Evolutionary conservation across 2,329 filamentous ascomycete genomes (phyloP).

Genomic region (Penicillium occitanis): DNA sequence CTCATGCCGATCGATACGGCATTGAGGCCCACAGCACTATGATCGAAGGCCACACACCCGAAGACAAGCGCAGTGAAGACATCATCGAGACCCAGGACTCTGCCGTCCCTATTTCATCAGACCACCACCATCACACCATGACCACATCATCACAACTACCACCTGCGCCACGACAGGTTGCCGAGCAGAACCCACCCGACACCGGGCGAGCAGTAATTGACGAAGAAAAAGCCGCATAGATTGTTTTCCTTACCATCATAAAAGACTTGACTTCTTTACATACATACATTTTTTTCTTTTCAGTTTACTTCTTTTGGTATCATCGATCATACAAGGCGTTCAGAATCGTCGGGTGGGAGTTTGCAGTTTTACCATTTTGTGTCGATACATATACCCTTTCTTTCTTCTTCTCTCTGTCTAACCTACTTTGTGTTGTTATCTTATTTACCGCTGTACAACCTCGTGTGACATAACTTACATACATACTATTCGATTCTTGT

Average conservation of each 20-base stretch:
- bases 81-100: slow-evolving; percentile 31
- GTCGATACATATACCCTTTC: slow-evolving; percentile 17
- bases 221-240: slow-evolving; percentile 20
- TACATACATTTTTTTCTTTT: neutral
- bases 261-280: neutral
- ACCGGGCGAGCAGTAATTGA: slow-evolving; percentile 9
- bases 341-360: slow-evolving; percentile 9
- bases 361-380: slow-evolving; percentile 6
- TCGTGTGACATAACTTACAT: slow-evolving; percentile 6
- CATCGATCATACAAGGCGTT: slow-evolving; percentile 17
- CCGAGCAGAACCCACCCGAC: slow-evolving; percentile 28
- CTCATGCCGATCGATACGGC: slow-evolving; percentile 60
- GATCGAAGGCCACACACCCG: slow-evolving; percentile 56
- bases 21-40: slow-evolving; percentile 62
- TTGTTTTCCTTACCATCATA: neutral
- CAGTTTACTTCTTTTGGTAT: slow-evolving; percentile 10
- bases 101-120: slow-evolving; percentile 4
- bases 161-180: slow-evolving; percentile 32
- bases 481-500: slow-evolving; percentile 6
- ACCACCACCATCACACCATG: slow-evolving; percentile 15
- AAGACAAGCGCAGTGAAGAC: slow-evolving; percentile 33
- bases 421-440: neutral
- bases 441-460: slow-evolving; percentile 13
- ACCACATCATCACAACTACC: neutral
- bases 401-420: slow-evolving; percentile 4